These are phyloP conservation scores for Daldinia caldariorum DNA, from an alignment of 495 filamentous ascomycete genomes.

Conservation along the genomic window DNA sequence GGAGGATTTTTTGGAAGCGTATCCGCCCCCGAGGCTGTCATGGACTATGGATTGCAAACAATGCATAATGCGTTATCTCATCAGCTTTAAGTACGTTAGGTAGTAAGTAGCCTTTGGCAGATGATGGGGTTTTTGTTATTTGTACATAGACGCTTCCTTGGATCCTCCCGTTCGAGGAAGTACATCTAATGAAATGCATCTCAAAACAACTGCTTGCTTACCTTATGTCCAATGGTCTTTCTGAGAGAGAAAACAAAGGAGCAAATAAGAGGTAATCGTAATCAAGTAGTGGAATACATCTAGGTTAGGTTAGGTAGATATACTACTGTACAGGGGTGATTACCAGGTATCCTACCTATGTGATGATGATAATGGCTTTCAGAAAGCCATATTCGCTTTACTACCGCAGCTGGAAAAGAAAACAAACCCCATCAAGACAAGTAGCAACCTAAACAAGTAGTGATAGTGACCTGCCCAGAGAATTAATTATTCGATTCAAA, in stretches of 20 bases:
- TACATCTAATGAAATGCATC: no score
- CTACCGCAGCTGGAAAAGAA: not conserved
- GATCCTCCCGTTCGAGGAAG: no score
- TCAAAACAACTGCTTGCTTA: no score
- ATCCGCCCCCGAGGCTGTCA: slow-evolving; percentile 6
- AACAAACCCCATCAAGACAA: not conserved
- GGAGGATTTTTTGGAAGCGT: slow-evolving; percentile 5
- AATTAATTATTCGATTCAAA: no score
- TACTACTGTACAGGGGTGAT: no score
- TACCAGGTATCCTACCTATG: no score
- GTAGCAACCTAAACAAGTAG: no score
- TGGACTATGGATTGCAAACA: slow-evolving; percentile 14
- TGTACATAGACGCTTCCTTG: slow-evolving; percentile 37
- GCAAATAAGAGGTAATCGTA: not conserved
- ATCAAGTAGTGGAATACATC: not conserved
- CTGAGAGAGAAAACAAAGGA: not conserved
- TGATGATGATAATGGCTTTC: not conserved
- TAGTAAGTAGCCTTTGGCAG: slow-evolving; percentile 3
- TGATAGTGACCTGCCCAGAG: no score
- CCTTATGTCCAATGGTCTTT: no score
- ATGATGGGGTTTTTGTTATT: slow-evolving; percentile 24
- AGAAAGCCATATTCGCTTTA: not conserved
- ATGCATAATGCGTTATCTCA: slow-evolving; percentile 6
- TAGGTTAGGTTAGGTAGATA: no score
- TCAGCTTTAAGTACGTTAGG: not conserved